These are phyloP conservation scores for Larix kaempferi DNA, from an alignment of 75 land plant genomes.

Conservation along the genomic window DNA sequence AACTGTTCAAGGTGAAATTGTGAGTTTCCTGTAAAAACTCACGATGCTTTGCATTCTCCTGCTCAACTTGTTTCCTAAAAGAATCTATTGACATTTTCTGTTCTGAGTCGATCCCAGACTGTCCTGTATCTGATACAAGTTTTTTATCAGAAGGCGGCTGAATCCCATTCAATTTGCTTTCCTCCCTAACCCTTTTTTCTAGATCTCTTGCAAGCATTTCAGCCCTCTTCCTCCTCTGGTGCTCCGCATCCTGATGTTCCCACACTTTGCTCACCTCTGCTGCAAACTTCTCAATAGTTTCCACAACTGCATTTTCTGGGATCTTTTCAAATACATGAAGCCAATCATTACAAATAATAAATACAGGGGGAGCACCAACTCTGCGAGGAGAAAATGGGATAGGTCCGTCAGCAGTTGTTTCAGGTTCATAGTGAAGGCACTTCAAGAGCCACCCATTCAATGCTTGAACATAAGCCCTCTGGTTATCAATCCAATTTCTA, in stretches of 20 bases:
- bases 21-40: conserved; percentile 34
- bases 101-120: conserved; percentile 30
- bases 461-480: conserved; percentile 48
- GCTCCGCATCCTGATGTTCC: conserved; percentile 46
- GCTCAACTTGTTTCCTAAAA: conserved; percentile 31
- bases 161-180: conserved; percentile 11
- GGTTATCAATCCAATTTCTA: conserved; percentile 43
- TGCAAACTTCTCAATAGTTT: conserved; percentile 45
- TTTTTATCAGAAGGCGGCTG: conserved; percentile 18
- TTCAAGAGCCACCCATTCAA: conserved; percentile 68
- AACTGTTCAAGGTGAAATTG: conserved; percentile 32
- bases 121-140: conserved; percentile 13
- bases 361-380: conserved; percentile 77
- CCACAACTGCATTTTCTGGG: conserved; percentile 64
- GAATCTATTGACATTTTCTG: conserved; percentile 33
- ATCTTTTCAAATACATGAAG: conserved; percentile 51
- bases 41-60: conserved; percentile 42
- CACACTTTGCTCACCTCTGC: conserved; percentile 27
- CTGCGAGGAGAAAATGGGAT: conserved; percentile 72
- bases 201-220: conserved; percentile 47
- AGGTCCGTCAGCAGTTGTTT: conserved; percentile 57
- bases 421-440: conserved; percentile 55
- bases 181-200: conserved; percentile 40
- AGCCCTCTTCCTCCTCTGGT: conserved; percentile 36
- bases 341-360: conserved; percentile 81